These are phyloP conservation scores for Cryphonectria nitschkei DNA, from an alignment of 2,329 filamentous ascomycete species.

Conservation along the genomic window DNA sequence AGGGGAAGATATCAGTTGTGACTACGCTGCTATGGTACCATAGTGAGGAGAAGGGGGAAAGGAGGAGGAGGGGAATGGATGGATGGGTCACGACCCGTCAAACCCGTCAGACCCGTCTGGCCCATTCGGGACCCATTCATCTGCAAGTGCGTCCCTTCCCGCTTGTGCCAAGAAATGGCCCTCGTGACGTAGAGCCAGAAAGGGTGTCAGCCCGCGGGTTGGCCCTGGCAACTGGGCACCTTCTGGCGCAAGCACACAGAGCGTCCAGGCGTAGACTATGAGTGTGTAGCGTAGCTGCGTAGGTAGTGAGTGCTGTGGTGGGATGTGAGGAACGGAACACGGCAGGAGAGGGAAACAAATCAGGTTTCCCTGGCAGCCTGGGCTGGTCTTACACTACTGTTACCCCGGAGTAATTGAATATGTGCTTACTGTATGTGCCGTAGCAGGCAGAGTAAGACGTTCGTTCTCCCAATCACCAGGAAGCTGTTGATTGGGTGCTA, in stretches of 20 bases:
- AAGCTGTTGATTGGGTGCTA: neutral
- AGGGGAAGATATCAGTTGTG: neutral
- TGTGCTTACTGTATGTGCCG: neutral
- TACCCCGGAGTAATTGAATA: neutral
- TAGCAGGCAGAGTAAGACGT: neutral
- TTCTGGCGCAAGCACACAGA: neutral
- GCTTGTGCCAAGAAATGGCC: conserved; percentile 11
- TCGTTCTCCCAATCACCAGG: neutral
- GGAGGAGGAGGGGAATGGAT: neutral
- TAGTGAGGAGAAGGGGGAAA: neutral
- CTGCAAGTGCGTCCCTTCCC: conserved; percentile 16
- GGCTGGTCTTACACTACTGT: neutral
- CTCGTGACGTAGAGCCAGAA: conserved; percentile 13
- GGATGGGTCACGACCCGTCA: neutral
- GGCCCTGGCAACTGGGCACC: neutral
- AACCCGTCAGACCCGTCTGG: neutral
- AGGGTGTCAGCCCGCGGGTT: neutral
- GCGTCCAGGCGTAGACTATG: neutral
- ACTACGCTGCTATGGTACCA: too few relatives aligned
- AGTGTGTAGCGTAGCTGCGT: too few relatives aligned
- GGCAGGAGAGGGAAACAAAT: neutral
- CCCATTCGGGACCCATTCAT: conserved; percentile 2
- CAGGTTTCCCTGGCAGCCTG: neutral
- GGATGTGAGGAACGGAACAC: neutral
- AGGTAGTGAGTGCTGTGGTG: too few relatives aligned